Evolutionary conservation across 2,329 filamentous ascomycete genomes (phyloP).

Genomic region (Colletotrichum euphorbiae): DNA sequence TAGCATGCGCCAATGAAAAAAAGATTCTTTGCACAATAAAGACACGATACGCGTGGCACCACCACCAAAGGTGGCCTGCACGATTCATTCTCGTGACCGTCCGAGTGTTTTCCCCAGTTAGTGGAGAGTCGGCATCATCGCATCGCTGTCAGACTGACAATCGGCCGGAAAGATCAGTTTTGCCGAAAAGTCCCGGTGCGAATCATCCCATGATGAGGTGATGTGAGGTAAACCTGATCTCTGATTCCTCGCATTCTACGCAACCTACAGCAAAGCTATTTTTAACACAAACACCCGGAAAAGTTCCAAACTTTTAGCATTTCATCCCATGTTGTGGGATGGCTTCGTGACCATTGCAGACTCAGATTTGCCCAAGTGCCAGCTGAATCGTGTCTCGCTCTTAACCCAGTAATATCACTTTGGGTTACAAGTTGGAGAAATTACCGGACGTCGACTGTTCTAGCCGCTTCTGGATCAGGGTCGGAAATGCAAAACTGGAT

Average conservation of each 20-base stretch:
- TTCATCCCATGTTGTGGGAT: slow-evolving; percentile 15
- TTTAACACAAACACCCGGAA: background rate
- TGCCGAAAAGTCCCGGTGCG: background rate
- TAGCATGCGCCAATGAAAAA: background rate
- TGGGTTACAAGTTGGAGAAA: too few relatives aligned
- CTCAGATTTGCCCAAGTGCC: background rate
- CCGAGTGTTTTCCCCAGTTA: background rate
- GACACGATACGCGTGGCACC: background rate
- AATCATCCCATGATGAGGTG: slow-evolving; percentile 18
- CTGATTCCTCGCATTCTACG: background rate
- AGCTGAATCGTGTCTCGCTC: too few relatives aligned
- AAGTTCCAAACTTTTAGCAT: slow-evolving; percentile 6
- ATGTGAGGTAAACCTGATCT: background rate
- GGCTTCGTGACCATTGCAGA: background rate
- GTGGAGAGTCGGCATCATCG: background rate
- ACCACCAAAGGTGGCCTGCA: background rate
- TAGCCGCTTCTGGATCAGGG: too few relatives aligned
- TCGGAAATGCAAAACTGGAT: too few relatives aligned
- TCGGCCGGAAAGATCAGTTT: background rate
- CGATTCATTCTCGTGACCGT: background rate
- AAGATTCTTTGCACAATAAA: background rate
- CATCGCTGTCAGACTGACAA: background rate
- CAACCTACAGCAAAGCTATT: background rate
- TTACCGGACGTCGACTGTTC: too few relatives aligned
- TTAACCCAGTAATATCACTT: too few relatives aligned